phyloP scores from a whole-genome alignment of 129 eudicot genomes.

The Arctium minus region DNA sequence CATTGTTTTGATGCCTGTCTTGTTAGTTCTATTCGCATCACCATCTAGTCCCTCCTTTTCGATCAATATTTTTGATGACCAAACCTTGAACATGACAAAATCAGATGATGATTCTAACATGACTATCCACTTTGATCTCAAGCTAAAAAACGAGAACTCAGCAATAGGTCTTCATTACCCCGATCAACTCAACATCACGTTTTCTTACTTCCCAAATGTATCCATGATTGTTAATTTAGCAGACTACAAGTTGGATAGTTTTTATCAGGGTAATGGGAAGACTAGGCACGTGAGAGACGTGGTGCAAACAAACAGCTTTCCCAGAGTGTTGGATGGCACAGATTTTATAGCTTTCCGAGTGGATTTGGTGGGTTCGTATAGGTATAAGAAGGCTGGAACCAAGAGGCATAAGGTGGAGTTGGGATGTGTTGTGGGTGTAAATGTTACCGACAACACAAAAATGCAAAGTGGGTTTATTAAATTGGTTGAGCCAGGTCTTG shows the following conservation, averaged over 20 bases:
- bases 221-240: conserved; percentile 18
- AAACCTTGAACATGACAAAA: conserved; percentile 13
- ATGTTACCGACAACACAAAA: neutral
- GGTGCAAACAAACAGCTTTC: conserved; percentile 13
- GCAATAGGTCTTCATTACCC: conserved; percentile 29
- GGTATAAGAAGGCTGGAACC: conserved; percentile 13
- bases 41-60: conserved; percentile 13
- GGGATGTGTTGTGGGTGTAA: conserved; percentile 22
- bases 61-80: conserved; percentile 18
- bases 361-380: conserved; percentile 20
- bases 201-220: conserved; percentile 30
- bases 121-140: conserved; percentile 20
- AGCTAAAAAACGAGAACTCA: conserved; percentile 4
- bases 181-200: conserved; percentile 22
- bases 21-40: conserved; percentile 1
- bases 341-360: conserved; percentile 22
- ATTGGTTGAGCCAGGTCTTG: neutral
- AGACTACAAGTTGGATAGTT: conserved; percentile 13
- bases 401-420: conserved; percentile 15
- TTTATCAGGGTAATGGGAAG: conserved; percentile 36
- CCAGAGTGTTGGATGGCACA: conserved; percentile 18
- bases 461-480: neutral
- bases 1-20: neutral
- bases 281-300: conserved; percentile 13
- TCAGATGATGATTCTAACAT: neutral